Conservation (phyloP, 441 rosid species). For the Rhodomyrtus psidioides region DNA sequence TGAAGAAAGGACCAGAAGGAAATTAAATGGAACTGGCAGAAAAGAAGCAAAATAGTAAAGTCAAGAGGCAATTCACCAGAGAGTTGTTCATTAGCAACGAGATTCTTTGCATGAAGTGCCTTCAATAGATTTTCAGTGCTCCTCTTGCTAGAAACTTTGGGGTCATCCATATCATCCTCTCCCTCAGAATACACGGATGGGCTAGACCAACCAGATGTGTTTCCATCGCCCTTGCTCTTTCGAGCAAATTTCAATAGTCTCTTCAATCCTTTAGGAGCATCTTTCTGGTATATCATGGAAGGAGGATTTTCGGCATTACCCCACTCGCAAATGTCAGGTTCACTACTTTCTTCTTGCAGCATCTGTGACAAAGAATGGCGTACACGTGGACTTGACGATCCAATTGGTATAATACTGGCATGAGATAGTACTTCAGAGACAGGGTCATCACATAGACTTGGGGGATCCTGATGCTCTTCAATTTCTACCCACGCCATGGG, state of each 20-base stretch:
- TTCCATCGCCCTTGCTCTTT: conserved; percentile 64
- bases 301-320: conserved; percentile 73
- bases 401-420: conserved; percentile 17
- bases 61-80: not conserved
- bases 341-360: conserved; percentile 72
- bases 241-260: conserved; percentile 64
- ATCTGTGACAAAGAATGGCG: conserved; percentile 73
- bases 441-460: conserved; percentile 14
- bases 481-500: conserved; percentile 59
- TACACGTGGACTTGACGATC: conserved; percentile 40
- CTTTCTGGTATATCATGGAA: conserved; percentile 44
- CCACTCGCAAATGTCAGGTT: conserved; percentile 53
- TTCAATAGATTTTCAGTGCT: conserved; percentile 36
- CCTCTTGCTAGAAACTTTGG: conserved; percentile 38
- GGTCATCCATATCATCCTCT: conserved; percentile 53
- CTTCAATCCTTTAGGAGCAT: conserved; percentile 66
- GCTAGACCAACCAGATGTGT: conserved; percentile 48
- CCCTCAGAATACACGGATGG: conserved; percentile 64
- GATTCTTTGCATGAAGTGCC: conserved; percentile 36
- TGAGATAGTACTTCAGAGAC: conserved; percentile 26
- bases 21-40: not conserved
- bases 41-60: not conserved
- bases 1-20: not conserved
- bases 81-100: conserved; percentile 23
- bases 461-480: conserved; percentile 37